phyloP scores from a whole-genome alignment of 192 early-diverging fungal genomes.

The Linnemannia exigua region DNA sequence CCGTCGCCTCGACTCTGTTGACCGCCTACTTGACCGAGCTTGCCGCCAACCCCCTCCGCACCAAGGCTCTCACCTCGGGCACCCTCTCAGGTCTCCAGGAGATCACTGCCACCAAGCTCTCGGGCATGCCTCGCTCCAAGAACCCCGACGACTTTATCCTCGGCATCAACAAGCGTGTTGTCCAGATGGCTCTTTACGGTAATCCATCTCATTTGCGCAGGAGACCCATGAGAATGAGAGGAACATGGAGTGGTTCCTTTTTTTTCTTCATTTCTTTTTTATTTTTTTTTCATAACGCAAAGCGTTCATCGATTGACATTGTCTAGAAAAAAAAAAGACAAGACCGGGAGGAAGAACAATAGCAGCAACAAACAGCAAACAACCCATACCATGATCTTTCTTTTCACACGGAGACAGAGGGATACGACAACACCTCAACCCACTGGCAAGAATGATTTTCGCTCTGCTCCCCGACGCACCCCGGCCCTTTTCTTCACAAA shows the following conservation, averaged over 20 bases:
- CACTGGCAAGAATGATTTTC: not conserved
- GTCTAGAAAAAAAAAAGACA: too few species aligned
- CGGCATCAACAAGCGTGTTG: conserved; percentile 72
- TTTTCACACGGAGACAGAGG: too few species aligned
- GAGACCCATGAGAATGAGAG: not conserved
- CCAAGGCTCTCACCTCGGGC: conserved; percentile 86
- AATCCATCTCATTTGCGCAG: conserved; percentile 9
- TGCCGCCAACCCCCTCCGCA: conserved; percentile 76
- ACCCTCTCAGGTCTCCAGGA: conserved; percentile 86
- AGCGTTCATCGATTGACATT: not conserved
- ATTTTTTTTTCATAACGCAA: conserved; percentile 11
- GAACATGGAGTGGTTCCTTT: not conserved
- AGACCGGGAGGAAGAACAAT: not conserved
- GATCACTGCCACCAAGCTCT: conserved; percentile 75
- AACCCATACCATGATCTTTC: too few species aligned
- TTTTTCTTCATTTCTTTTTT: conserved; percentile 11
- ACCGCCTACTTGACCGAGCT: conserved; percentile 73
- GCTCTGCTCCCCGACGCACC: conserved; percentile 6
- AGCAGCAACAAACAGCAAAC: not conserved
- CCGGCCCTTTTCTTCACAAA: not conserved
- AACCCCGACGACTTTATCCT: conserved; percentile 59
- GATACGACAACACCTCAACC: too few species aligned
- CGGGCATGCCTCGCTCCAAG: conserved; percentile 60
- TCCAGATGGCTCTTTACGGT: conserved; percentile 90
- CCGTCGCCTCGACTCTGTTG: conserved; percentile 59